Base-by-base conservation (phyloP, 2,329 filamentous ascomycete genomes). In the Seiridium unicorne region DNA sequence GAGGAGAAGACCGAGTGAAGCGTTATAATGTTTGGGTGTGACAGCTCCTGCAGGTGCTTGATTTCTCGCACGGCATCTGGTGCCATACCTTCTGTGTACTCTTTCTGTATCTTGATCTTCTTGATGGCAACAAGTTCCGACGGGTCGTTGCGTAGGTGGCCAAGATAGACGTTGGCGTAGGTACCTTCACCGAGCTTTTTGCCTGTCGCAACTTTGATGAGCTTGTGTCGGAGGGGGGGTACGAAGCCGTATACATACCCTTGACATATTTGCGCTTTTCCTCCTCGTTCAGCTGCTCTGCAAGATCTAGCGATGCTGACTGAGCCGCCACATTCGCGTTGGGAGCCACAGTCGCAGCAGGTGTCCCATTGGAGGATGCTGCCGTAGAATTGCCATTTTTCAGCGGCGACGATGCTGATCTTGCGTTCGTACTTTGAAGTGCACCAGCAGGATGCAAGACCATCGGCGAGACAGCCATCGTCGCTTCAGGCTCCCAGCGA, bases 61-160 rank as follows among this genome's bases (percentile, higher is more conserved):
- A 98, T 90, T 81, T 99, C 95, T 69, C 95, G 93, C 64, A 99
- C 89, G 44, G 93, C 93, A 76, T 99, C 95, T 75, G 95, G 93
- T 5, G 92, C 90, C 75, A 99, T 90, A 65, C 95, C 95, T 74
- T 98, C 93, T 61, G 87, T 89, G 78, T 92, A 96, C 72, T 94
- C 91, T 62, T 90, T 89, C 68, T 92, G 90, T 61, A 93, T 81
- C 74, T 95, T 95, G 80, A 95, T 95, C 79, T 94, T 95, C 76
- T 96, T 96, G 80, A 96, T 94, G 68, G 95, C 95, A 64, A 99
- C 91, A 58, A 90, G 85, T 47, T 86, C 84, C 40, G 83, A 82
- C 5, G 92, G 89, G 68, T 95, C 87, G 66, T 78, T 79, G 61
- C 88, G 86, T 51, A 95, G 84, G 75, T 94, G 90, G 57, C 93